Evolutionary conservation across 345 rosid genomes (phyloP), one percentile per base, ranked within the genome.

Genomic region (Salix koriyanagi): DNA sequence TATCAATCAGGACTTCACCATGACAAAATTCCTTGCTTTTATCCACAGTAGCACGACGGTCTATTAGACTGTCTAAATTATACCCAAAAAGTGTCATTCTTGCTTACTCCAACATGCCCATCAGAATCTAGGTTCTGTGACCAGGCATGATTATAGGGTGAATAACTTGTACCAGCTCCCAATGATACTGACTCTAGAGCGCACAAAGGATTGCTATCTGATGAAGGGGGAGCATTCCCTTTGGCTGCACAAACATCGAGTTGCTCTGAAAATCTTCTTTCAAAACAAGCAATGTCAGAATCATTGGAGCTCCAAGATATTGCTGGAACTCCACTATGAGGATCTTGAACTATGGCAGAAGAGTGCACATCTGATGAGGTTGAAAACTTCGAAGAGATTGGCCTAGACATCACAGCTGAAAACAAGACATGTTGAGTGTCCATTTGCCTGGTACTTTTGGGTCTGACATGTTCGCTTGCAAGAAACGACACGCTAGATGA

Each of bases 401-500:
- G 26, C 26, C 58, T 13, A 44, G 50, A 52, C 8, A 18, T 52
- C 58, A 52, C 39, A 70, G 66, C 18, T 0, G 70, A 32, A 71
- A 66, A 72, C 67, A 39, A 10, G 67, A 73, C 30, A 70, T 34
- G 6, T 76, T 65, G 76, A 46, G 50, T 36, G 65, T 67, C 56
- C 41, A 67, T 77, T 71, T 68, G 72, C 28, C 75, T 77, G 25
- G 26, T 65, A 30, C 44, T 41, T 41, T 8, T 9, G 44, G 44
- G 44, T 9, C 12, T 41, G 69, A 61, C 70, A 71, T 68, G 54
- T 73, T 70, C 73, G 76, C 48, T 70, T 19, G 65, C 54, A 65
- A 66, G 62, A 26, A 56, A 56, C 42, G 84, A 75, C 39, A 75
- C 42, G 48, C 79, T 48, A 75, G 80, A 65, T 72, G 82, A 73